These are phyloP conservation scores for Cichorium intybus DNA, from an alignment of 140 eudicot species.

Conservation along the genomic window DNA sequence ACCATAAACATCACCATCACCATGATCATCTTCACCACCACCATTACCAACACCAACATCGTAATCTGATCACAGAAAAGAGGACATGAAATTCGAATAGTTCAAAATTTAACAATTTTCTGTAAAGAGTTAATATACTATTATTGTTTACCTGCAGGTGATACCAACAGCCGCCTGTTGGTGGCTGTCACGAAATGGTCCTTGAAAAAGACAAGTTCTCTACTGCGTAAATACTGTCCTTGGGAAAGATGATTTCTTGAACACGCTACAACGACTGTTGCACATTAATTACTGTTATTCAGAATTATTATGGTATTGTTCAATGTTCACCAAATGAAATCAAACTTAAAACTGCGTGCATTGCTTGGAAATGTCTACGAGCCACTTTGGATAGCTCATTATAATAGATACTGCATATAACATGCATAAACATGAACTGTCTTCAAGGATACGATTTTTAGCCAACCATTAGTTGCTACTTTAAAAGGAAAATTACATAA, in stretches of 20 bases:
- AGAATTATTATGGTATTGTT: background rate
- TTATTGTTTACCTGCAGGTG: conserved; percentile 5
- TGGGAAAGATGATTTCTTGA: conserved; percentile 29
- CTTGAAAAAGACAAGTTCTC: conserved; percentile 11
- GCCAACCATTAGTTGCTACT: background rate
- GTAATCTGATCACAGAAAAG: conserved; percentile 10
- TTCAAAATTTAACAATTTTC: background rate
- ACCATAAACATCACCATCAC: background rate
- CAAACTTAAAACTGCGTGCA: background rate
- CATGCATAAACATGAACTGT: background rate
- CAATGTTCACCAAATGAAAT: background rate
- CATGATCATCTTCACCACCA: background rate
- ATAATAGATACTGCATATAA: too few species aligned
- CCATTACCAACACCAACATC: background rate
- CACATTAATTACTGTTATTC: background rate
- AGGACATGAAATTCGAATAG: background rate
- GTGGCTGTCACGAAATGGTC: conserved; percentile 8
- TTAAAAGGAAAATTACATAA: background rate
- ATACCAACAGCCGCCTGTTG: conserved; percentile 24
- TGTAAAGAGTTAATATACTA: background rate
- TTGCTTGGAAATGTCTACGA: background rate
- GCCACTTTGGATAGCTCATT: too few species aligned
- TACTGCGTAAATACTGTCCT: conserved; percentile 10
- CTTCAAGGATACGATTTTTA: too few species aligned
- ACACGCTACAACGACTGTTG: conserved; percentile 1